phyloP scores from a whole-genome alignment of 1,284 basidiomycete species.

The Austroboletus niveus region DNA sequence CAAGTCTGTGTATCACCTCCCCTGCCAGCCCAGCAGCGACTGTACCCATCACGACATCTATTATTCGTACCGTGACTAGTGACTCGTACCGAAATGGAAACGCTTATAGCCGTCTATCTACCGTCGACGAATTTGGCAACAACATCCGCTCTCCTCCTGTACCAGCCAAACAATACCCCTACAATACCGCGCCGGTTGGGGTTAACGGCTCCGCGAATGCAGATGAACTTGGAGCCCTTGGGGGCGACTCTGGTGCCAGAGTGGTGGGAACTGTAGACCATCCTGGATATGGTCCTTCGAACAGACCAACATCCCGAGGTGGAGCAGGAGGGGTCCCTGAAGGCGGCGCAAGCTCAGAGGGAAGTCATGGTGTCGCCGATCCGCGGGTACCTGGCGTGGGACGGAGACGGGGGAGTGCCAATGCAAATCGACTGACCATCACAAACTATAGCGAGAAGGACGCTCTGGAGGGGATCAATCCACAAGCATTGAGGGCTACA shows the following conservation, averaged over 20 bases:
- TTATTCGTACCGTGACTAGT: conserved; percentile 20
- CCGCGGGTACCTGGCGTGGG: conserved; percentile 5
- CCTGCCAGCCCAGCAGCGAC: conserved; percentile 27
- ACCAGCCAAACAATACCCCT: conserved; percentile 26
- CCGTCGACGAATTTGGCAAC: conserved; percentile 7
- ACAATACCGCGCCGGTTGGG: conserved; percentile 31
- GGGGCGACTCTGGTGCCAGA: conserved; percentile 11
- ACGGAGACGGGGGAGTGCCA: conserved; percentile 28
- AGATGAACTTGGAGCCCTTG: conserved; percentile 35
- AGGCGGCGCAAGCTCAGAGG: conserved; percentile 5
- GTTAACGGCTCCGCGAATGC: conserved; percentile 11
- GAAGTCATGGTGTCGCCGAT: conserved; percentile 1
- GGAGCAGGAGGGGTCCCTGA: conserved; percentile 27
- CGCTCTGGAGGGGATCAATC: conserved; percentile 23
- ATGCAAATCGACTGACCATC: conserved; percentile 35
- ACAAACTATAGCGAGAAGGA: conserved; percentile 38
- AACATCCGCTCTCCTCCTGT: conserved; percentile 6
- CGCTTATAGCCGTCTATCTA: conserved; percentile 4
- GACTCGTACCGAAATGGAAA: conserved; percentile 19
- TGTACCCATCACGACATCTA: conserved; percentile 25
- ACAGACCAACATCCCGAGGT: conserved; percentile 20
- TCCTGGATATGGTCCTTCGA: conserved; percentile 25
- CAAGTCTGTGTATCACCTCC: conserved; percentile 51
- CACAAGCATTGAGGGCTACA: conserved; percentile 21
- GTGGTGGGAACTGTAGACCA: conserved; percentile 26